Evolutionary conservation across 2,329 filamentous ascomycete genomes (phyloP), one percentile per base, ranked within the genome.

Genomic region (Exophiala bonariae): DNA sequence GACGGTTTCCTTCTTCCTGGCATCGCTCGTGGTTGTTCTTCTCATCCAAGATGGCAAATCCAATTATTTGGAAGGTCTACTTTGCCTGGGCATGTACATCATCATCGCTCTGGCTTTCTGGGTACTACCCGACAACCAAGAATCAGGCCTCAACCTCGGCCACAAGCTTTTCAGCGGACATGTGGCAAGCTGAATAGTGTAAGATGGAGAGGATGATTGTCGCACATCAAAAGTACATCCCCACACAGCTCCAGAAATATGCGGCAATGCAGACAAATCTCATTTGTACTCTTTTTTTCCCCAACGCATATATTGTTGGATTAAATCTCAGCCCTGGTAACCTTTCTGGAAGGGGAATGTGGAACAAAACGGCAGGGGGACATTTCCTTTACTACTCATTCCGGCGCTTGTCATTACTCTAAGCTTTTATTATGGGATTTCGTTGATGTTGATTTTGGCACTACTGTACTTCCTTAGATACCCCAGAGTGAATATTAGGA

Each of bases 1-100:
- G 71, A 89, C 86, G 0, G 83, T 90, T 32, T 81, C 85, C 1
- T 90, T 90, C 66, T 87, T 86, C 47, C 75, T 90, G 43, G 86
- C 84, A 8, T 85, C 87, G 2, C 68, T 90, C 33, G 85, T 90
- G 23, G 86, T 89, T 26, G 87, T 70, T 7, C 47, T 90, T 82
- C 67, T 86, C 2, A 85, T 91, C 34, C 84, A 88, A 63, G 88
- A 92, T 61, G 88, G 88, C 61, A 88, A 87, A 67, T 88, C 83
- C 11, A 93, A 92, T 67, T 92, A 92, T 59, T 79, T 92, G 17
- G 87, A 92, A 66, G 87, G 87, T 35, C 85, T 85, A 38, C 86
- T 92, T 81, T 78, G 83, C 46, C 57, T 79, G 52, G 76, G 76
- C 62, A 72, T 77, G 75, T 71, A 72, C 47, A 36, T 68, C 38